Conservation (phyloP, 106 monocot genomes). For the Dendrobium nobile region DNA sequence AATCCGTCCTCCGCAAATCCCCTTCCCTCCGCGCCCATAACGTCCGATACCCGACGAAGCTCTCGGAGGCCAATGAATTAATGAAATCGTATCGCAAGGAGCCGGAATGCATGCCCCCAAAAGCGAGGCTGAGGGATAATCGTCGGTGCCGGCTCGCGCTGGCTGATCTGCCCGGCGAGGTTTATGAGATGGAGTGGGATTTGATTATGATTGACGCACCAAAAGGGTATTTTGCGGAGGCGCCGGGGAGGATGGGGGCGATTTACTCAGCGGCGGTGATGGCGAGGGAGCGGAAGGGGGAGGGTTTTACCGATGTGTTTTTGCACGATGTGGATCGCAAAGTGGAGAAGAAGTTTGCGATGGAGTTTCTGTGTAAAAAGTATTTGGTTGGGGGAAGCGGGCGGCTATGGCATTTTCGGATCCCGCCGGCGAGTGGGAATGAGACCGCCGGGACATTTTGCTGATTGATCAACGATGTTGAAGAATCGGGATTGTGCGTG, state of each 20-base stretch:
- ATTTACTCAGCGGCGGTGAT: constrained; percentile 83
- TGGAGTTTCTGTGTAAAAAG: constrained; percentile 60
- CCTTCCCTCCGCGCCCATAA: constrained; percentile 31
- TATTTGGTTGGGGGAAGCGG: constrained; percentile 42
- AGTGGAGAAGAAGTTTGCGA: constrained; percentile 71
- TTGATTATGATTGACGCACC: constrained; percentile 93
- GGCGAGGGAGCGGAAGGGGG: constrained; percentile 55
- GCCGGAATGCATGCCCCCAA: constrained; percentile 31
- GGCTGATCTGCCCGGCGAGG: constrained; percentile 39
- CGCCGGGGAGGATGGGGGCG: constrained; percentile 90
- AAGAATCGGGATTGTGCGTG: background rate
- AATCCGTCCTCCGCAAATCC: constrained; percentile 19
- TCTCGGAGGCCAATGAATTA: constrained; percentile 38
- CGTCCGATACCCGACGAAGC: constrained; percentile 47
- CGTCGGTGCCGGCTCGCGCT: constrained; percentile 42
- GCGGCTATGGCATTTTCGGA: constrained; percentile 77
- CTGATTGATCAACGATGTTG: background rate
- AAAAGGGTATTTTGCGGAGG: constrained; percentile 64
- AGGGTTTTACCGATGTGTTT: constrained; percentile 67
- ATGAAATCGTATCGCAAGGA: constrained; percentile 22
- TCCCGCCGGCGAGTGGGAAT: constrained; percentile 35
- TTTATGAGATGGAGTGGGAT: constrained; percentile 69
- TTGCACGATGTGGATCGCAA: constrained; percentile 73
- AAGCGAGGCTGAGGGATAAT: constrained; percentile 28
- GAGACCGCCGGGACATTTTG: constrained; percentile 19